phyloP scores from a whole-genome alignment of 768 basidiomycete genomes.

The Rossbeevera mucosa region DNA sequence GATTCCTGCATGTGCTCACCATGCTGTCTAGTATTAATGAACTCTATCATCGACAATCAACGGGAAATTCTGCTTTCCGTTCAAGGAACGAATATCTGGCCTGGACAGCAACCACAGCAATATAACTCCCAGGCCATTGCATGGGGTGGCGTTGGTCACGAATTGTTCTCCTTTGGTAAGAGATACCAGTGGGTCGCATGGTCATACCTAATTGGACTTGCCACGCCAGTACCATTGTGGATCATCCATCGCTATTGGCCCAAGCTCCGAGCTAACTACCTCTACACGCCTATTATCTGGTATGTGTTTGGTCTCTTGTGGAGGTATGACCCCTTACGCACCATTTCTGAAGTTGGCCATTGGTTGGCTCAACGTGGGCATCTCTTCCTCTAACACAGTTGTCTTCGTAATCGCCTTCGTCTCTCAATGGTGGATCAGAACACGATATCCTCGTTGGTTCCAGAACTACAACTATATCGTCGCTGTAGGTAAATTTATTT shows the following conservation, averaged over 20 bases:
- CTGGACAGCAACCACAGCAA: constrained; percentile 27
- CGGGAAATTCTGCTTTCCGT: constrained; percentile 47
- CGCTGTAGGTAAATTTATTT: constrained; percentile 36
- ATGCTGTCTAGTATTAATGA: constrained; percentile 50
- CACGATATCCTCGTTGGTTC: constrained; percentile 35
- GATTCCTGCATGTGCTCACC: background rate
- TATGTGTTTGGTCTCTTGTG: constrained; percentile 12
- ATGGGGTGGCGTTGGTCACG: constrained; percentile 36
- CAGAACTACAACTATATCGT: constrained; percentile 35
- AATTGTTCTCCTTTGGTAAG: constrained; percentile 30
- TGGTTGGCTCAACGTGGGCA: constrained; percentile 22
- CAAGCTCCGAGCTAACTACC: constrained; percentile 21
- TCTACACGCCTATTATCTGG: constrained; percentile 31
- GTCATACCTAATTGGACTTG: constrained; percentile 32
- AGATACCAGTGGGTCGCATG: constrained; percentile 40
- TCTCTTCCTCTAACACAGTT: constrained; percentile 12
- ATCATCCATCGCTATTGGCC: constrained; percentile 35
- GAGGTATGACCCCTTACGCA: constrained; percentile 1
- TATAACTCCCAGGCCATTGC: constrained; percentile 34
- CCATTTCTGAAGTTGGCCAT: too few relatives aligned
- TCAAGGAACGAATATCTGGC: constrained; percentile 46
- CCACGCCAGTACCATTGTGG: constrained; percentile 40
- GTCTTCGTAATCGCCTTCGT: constrained; percentile 25
- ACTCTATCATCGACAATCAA: constrained; percentile 50
- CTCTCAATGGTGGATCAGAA: constrained; percentile 38